Percentiles rank a stretch among this genome's conserved stretches.
These are phyloP conservation scores for Chalciporus chontae DNA, from an alignment of 768 basidiomycete species.

Conservation along the genomic window DNA sequence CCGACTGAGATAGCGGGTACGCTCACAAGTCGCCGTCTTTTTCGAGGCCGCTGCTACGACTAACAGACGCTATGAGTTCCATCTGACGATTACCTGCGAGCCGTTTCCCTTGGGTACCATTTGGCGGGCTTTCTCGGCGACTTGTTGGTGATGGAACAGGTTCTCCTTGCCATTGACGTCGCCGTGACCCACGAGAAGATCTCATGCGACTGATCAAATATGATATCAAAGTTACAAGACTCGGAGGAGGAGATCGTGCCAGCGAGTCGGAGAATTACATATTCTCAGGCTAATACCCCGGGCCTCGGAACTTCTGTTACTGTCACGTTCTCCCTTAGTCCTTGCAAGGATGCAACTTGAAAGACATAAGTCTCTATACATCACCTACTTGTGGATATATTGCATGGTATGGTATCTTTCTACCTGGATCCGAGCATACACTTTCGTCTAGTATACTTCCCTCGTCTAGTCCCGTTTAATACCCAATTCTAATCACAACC, in stretches of 20 bases:
- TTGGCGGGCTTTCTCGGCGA: not conserved
- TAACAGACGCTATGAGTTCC: conserved; percentile 69
- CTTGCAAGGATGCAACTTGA: too few species aligned
- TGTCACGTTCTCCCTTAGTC: too few species aligned
- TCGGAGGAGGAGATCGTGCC: too few species aligned
- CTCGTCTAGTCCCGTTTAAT: too few species aligned
- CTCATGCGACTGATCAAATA: conserved; percentile 7
- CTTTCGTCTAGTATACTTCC: not conserved
- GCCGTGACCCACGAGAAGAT: conserved; percentile 7
- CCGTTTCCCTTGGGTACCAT: not conserved
- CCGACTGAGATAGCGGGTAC: not conserved
- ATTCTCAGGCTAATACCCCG: too few species aligned
- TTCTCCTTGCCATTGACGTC: conserved; percentile 11
- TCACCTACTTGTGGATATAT: not conserved
- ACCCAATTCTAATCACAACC: conserved; percentile 17
- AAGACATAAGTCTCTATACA: not conserved
- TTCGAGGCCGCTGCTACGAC: conserved; percentile 72
- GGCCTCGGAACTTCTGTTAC: too few species aligned
- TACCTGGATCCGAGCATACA: not conserved
- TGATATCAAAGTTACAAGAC: not conserved
- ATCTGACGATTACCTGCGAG: conserved; percentile 35
- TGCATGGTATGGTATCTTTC: conserved; percentile 2
- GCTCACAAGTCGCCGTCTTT: conserved; percentile 74
- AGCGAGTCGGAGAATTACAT: too few species aligned
- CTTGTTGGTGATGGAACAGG: not conserved